These are phyloP conservation scores for Coniochaeta prunicola DNA, from an alignment of 2,329 filamentous ascomycete genomes.

Conservation along the genomic window DNA sequence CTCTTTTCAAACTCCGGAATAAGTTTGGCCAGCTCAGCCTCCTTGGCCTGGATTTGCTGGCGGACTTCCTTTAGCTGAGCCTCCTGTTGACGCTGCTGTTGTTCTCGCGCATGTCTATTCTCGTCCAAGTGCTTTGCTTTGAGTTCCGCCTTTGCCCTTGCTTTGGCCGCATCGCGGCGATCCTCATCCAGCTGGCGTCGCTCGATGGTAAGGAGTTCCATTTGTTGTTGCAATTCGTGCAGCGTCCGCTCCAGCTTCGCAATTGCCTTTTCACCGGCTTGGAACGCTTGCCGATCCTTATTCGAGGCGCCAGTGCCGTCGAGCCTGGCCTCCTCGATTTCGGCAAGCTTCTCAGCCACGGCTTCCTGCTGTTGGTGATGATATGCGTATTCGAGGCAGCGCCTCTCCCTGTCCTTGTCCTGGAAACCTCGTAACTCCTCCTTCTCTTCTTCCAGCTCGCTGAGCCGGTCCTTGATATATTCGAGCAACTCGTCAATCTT, in stretches of 20 bases:
- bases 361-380: conserved; percentile 83
- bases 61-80: conserved; percentile 66
- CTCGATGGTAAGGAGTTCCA: conserved; percentile 80
- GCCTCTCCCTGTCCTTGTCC: conserved; percentile 85
- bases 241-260: conserved; percentile 72
- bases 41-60: conserved; percentile 65
- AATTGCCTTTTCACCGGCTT: conserved; percentile 73
- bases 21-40: conserved; percentile 68
- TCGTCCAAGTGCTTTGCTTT: conserved; percentile 77
- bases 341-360: conserved; percentile 69
- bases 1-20: conserved; percentile 68
- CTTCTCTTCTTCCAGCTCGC: conserved; percentile 92
- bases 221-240: conserved; percentile 69
- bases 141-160: conserved; percentile 78
- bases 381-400: conserved; percentile 91
- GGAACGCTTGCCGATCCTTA: conserved; percentile 67
- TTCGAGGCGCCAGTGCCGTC: conserved; percentile 81
- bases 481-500: conserved; percentile 92
- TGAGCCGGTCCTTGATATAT: conserved; percentile 84
- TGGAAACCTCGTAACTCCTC: conserved; percentile 91
- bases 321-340: conserved; percentile 74
- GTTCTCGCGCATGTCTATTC: conserved; percentile 70
- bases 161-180: conserved; percentile 71
- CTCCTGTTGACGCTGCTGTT: conserved; percentile 64
- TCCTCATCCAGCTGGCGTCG: conserved; percentile 85